Base-by-base conservation (phyloP, 2,329 filamentous ascomycete genomes). In the Aspergillus sp. region DNA sequence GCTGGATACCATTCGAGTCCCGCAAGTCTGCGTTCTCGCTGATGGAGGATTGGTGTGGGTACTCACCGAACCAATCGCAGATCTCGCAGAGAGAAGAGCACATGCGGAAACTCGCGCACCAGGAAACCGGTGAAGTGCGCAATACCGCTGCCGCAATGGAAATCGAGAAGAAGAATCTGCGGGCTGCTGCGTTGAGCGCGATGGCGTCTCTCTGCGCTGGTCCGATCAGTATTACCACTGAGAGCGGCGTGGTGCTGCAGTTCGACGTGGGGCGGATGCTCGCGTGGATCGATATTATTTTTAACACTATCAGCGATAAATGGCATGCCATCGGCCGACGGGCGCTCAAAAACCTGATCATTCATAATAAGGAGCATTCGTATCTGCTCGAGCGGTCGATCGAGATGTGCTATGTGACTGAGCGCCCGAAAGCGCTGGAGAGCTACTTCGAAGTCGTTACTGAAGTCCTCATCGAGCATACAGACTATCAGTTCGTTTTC, bases 31-130 rank as follows among this genome's bases (percentile, higher is more conserved):
- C 91, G 0, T 98, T 98, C 62, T 84, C 90, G 0, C 72, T 98
- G 42, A 97, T 98, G 90, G 93, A 98, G 67, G 91, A 97, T 54
- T 98, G 94, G 94, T 98, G 93, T 63, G 93, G 93, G 2, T 96
- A 94, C 64, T 95, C 90, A 5, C 88, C 90, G 0, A 95, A 96
- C 53, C 88, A 94, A 62, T 76, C 73, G 9, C 86, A 94, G 53
- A 86, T 95, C 36, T 80, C 83, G 4, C 82, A 84, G 48, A 79
- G 88, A 51, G 90, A 96, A 66, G 86, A 94, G 51, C 85, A 80
- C 33, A 94, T 96, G 84, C 79, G 88, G 39, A 86, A 90, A 56
- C 88, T 86, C 2, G 77, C 93, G 54, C 87, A 93, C 49, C 72
- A 76, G 47, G 81, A 85, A 19, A 68, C 83, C 12, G 82, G 83